Evolutionary conservation across 208 protist species (phyloP).

Genomic region (Strigomonas culicis): DNA sequence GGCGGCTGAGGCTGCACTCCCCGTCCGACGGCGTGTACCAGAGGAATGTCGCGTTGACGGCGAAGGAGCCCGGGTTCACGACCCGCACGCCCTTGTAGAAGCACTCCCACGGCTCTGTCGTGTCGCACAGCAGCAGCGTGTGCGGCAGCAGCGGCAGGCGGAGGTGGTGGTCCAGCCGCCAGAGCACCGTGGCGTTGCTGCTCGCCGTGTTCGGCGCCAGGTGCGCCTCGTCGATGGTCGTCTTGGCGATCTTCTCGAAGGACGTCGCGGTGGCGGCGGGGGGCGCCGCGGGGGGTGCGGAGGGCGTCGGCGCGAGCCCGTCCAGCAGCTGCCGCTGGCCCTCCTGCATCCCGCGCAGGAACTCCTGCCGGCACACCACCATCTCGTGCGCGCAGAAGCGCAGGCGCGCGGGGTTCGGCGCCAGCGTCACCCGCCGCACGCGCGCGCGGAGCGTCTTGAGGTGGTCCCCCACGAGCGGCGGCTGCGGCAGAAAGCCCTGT

Average conservation of each 20-base stretch:
- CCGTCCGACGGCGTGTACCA: conserved; percentile 88
- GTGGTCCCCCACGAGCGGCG: conserved; percentile 52
- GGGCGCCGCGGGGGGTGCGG: not conserved
- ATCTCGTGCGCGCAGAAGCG: conserved; percentile 88
- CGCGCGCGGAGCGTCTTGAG: conserved; percentile 41
- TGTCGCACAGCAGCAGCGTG: conserved; percentile 85
- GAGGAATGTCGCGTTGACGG: conserved; percentile 69
- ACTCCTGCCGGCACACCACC: conserved; percentile 69
- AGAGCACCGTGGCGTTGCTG: conserved; percentile 42
- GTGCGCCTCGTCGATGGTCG: conserved; percentile 78
- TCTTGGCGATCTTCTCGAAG: conserved; percentile 83
- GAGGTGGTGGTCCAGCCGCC: conserved; percentile 74
- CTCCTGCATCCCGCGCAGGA: conserved; percentile 61
- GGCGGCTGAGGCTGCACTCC: conserved; percentile 74
- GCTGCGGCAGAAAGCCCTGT: conserved; percentile 73
- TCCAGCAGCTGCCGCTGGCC: conserved; percentile 35
- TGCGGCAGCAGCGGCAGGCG: conserved; percentile 70
- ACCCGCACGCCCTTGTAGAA: conserved; percentile 79
- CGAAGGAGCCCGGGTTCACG: conserved; percentile 85
- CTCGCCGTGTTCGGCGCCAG: conserved; percentile 50
- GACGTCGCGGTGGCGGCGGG: conserved; percentile 11
- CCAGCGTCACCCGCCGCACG: conserved; percentile 64
- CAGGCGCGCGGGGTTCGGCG: conserved; percentile 80
- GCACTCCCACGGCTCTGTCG: conserved; percentile 87
- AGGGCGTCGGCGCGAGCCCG: not conserved